Evolutionary conservation across 78 protist genomes (phyloP), one percentile per base, ranked within the genome.

Genomic region (Cyanophora paradoxa): DNA sequence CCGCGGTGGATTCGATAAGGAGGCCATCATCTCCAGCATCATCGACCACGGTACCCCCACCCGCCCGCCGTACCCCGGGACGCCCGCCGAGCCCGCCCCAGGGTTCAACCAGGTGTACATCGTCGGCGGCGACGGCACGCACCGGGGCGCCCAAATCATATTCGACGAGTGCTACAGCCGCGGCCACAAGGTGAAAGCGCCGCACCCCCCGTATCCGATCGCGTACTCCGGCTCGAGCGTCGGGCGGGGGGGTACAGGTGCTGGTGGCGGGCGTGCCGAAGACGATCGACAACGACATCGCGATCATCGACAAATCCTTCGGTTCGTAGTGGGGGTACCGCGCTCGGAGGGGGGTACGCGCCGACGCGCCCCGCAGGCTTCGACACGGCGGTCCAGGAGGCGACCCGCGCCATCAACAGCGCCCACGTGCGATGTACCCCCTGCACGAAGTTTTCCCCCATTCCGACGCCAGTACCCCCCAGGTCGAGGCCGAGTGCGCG

Each of bases 71-170:
- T 65, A 6, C 11, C n/a, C 13, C 7, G n/a, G n/a, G n/a, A n/a
- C n/a, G n/a, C n/a, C n/a, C n/a, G n/a, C n/a, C n/a, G n/a, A n/a
- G n/a, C n/a, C 34, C 16, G 19, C 48, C 48, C 10, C 48, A 10
- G 48, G 10, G 10, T 42, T 42, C 48, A 42, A 6, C 48, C 48
- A 42, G 48, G 6, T 65, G 37, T 65, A 31, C 10, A 65, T 44
- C 28, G 34, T 65, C 44, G 71, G 71, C 11, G 71, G 71, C 34
- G 71, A 65, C 34, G 71, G 71, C n/a, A 65, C 71, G 14, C 71
- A 65, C 10, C 71, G 71, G 6, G 71, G 71, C n/a, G 6, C 71
- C 13, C 17, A 5, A 10, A 33, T 11, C 54, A 11, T 65, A 7
- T 31, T 33, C n/a, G 11, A 11, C 26, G 16, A 16, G 44, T 31